Evolutionary conservation across 805 yeast genomes (phyloP), one percentile per base, ranked within the genome.

Genomic region (Barnettozyma salicaria): DNA sequence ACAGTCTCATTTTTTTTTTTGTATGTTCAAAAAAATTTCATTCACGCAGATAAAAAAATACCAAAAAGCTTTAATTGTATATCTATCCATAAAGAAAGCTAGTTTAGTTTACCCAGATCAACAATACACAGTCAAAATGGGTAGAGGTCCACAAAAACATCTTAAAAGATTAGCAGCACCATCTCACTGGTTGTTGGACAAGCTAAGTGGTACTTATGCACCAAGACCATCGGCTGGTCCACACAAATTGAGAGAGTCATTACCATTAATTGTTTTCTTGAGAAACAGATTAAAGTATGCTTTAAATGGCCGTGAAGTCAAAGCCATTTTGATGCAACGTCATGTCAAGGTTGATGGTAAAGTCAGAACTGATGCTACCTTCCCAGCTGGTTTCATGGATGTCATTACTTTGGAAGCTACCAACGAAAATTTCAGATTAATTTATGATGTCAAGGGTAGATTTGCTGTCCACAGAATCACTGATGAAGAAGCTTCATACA

Each of bases 141-240:
- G 49, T 47, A 47, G 50, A 47, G 50, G 50, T 44, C 50, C 49
- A 83, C 87, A 88, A 89, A 89, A 90, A 81, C 97, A 90, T 72
- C 82, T 89, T 71, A 89, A 90, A 82, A 88, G 97, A 83, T 83
- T 90, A 74, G 96, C 97, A 72, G 98, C 98, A 70, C 99, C 99
- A 80, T 83, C 89, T 78, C 98, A 92, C 83, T 92, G 98, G 98
- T 85, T 92, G 94, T 85, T 92, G 78, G 98, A 94, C 94, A 92
- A 92, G 78, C 79, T 92, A 76, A 85, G 97, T 66, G 99, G 99
- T 70, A 78, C 86, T 65, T 92, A 92, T 71, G 98, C 98, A 53
- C 98, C 98, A 77, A 88, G 97, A 78, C 96, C 97, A 67, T 88
- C 97, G 52, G 82, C 95, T 60, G 98, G 98, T 78, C 98, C 98